Evolutionary conservation across 176 grass and related monocot genomes (phyloP).

Genomic region (Coix lacrymajobi): DNA sequence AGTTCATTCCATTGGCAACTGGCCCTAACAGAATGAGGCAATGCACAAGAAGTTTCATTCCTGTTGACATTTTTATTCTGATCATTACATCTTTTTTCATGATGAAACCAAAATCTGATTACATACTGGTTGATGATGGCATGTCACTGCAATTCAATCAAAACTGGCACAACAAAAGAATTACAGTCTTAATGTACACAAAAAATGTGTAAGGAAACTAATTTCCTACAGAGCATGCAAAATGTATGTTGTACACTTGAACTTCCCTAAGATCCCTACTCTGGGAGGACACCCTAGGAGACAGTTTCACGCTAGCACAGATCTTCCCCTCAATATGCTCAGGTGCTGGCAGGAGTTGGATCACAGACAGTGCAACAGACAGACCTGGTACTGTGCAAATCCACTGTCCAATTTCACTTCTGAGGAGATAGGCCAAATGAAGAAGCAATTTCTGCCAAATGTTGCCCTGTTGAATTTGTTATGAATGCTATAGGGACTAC

Average conservation of each 20-base stretch:
- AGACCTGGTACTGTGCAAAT: slow-evolving; percentile 12
- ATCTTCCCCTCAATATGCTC: slow-evolving; percentile 7
- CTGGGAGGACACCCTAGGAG: background rate
- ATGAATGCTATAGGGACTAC: slow-evolving; percentile 59
- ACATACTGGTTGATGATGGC: slow-evolving; percentile 20
- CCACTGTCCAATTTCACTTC: slow-evolving; percentile 21
- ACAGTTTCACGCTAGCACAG: background rate
- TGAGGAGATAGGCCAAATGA: slow-evolving; percentile 44
- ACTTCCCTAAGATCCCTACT: background rate
- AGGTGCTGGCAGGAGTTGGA: background rate
- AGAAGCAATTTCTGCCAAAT: slow-evolving; percentile 40
- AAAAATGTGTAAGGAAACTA: slow-evolving; percentile 28
- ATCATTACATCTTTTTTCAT: slow-evolving; percentile 31
- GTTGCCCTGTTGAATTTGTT: slow-evolving; percentile 57
- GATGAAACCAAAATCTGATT: background rate
- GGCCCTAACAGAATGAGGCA: background rate
- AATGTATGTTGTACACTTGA: slow-evolving; percentile 34
- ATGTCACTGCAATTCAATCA: slow-evolving; percentile 15
- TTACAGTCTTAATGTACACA: slow-evolving; percentile 47
- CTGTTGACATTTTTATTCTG: slow-evolving; percentile 5
- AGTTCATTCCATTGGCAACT: background rate
- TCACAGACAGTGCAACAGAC: background rate
- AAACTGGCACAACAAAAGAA: slow-evolving; percentile 33
- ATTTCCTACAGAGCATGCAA: slow-evolving; percentile 22
- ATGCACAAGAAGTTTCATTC: slow-evolving; percentile 21